phyloP scores from a whole-genome alignment of 352 stramenopile genomes.

The Peronospora farinosa region DNA sequence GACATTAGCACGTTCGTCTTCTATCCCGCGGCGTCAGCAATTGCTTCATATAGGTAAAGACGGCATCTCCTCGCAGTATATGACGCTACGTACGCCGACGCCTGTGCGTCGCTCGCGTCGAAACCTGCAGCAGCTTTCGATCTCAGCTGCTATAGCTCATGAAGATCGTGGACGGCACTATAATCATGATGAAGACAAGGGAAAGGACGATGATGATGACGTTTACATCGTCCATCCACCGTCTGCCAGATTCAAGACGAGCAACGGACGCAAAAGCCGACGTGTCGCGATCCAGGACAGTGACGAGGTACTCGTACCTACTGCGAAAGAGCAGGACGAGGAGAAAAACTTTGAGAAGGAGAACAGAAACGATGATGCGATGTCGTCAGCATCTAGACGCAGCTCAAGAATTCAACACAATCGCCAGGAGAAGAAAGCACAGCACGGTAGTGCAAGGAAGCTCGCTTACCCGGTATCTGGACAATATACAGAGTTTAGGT shows the following conservation, averaged over 20 bases:
- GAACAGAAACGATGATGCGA: constrained; percentile 3
- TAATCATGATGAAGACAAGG: constrained; percentile 8
- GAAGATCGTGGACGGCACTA: constrained; percentile 16
- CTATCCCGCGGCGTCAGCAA: constrained; percentile 14
- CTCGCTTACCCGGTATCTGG: constrained; percentile 52
- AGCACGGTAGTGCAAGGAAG: constrained; percentile 35
- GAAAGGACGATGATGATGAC: constrained; percentile 47
- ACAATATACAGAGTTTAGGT: constrained; percentile 24
- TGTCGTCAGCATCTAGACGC: constrained; percentile 39
- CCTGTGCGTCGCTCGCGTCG: constrained; percentile 14
- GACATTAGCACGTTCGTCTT: neutral
- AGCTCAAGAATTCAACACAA: constrained; percentile 60
- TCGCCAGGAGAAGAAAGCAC: constrained; percentile 41
- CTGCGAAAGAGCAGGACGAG: constrained; percentile 13
- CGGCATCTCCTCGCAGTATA: constrained; percentile 14
- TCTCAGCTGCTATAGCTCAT: constrained; percentile 23
- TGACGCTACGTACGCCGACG: constrained; percentile 24
- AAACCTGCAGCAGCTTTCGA: constrained; percentile 30
- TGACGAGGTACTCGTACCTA: constrained; percentile 38
- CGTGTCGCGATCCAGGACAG: constrained; percentile 47
- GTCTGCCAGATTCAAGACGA: constrained; percentile 26
- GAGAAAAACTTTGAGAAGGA: neutral
- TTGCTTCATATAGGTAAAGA: constrained; percentile 15
- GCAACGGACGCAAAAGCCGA: constrained; percentile 21
- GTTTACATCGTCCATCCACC: constrained; percentile 46